Base-by-base conservation (phyloP, 495 filamentous ascomycete genomes). In the Penicillium pancosmium region DNA sequence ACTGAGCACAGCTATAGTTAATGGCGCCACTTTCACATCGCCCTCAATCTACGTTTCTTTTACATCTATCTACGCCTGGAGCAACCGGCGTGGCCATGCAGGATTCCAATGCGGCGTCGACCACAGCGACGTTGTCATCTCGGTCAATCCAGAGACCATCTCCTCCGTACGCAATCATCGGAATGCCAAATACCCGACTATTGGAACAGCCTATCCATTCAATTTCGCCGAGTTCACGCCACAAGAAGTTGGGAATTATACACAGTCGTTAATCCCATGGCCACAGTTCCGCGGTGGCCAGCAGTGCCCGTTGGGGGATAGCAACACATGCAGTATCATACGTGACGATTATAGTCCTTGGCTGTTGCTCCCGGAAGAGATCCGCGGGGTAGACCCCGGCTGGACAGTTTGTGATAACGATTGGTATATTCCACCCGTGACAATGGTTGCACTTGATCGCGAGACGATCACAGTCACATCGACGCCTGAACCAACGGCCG, bases 1-100 rank as follows among this genome's bases (percentile, higher is more conserved):
- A 7, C 60, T 62, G 21, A 70, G 56, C 50, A 70, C 68, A 10
- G 68, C 65, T 54, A 19, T 70, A 36, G 53, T 68, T 4, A 50
- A 62, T 52, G 68, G 63, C 4, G 40, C 46, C 18, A 68, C 68
- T 18, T 62, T 70, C 56, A 43, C 60, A 8, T 70, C 68, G 3
- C 68, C 67, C 0, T 66, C 51, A 6, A 48, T 66, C 23, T 70
- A 70, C 44, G 50, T 70, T 38, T 70, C 68, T 15, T 68, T 70
- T 50, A 67, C 68, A 16, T 48, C 54, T 15, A 68, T 70, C 54
- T 62, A 66, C 50, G 68, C 68, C 13, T 57, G 61, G 46, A 66
- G 65, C 44, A 70, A 68, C 52, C 55, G 52, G 4, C 62, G 64
- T 12, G 67, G 16, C 19, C 63, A 62, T 54, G 38, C 48, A 2